Base-by-base conservation (phyloP, 768 basidiomycete genomes). In the Pulveroboletus sp. region DNA sequence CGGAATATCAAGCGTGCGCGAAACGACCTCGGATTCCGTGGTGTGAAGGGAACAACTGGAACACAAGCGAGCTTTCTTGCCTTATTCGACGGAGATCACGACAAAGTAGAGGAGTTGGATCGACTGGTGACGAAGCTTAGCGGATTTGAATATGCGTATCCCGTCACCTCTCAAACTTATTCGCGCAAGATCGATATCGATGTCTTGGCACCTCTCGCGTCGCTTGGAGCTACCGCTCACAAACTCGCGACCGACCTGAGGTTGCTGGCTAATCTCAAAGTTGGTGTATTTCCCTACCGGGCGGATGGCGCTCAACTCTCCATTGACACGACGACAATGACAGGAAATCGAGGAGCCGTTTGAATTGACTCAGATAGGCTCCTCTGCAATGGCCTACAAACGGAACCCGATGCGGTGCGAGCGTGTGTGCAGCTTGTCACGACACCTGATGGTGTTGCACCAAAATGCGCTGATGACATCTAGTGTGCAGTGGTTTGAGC, bases 401-500 rank as follows among this genome's bases (percentile, higher is more conserved):
- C 82, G 95, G 48, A 98, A 99, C 71, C 96, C 96, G 7, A 99
- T 99, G 96, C 90, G 96, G 50, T 94, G 84, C 49, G 96, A 99
- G 71, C 87, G 96, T 36, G 88, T 96, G 39, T 99, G 96, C 78
- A 93, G 89, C 62, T 81, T 99, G 46, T 78, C 94, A n/a, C 77
- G 96, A 47, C 96, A 98, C 71, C 73, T 99, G 43, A 96, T 96
- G 93, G 83, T 86, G 15, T 77, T 98, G 51, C 94, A 94, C 61
- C 93, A 97, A 69, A 97, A 98, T 70, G 86, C 93, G 31, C 78
- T 97, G 46, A 93, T 94, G 88, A 99, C 96, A 18, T 73, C 85
- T 17, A 86, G 86, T 49, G 89, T 93, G 35, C 96, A 99, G 69
- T 99, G 96, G 96, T 91, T 99, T 65, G 96, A 99, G 74, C 80